Base-by-base conservation (phyloP, 108 stramenopile species). In the Chaetoceros muelleri region DNA sequence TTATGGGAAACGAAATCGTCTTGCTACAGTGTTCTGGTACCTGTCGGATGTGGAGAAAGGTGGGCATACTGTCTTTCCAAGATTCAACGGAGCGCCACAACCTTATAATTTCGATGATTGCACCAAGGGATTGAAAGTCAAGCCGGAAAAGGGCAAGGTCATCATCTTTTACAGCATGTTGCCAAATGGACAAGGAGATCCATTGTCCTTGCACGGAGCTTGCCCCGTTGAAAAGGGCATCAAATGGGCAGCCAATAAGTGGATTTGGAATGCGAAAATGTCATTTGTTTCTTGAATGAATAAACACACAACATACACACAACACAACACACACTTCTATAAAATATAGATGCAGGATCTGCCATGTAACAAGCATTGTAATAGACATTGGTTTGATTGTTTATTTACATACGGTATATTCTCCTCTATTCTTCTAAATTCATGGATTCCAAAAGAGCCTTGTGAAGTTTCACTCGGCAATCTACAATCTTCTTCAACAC, bases 241-340 rank as follows among this genome's bases (percentile, higher is more conserved):
- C 45, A 95, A 95, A 67, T 95, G 83, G 87, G 85, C 85, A 17
- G 94, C 91, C 27, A 95, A 93, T 59, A 90, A 93, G 46, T 95
- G 91, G 94, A 60, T 95, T 24, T 95, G 94, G 94, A 82, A 78
- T 61, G 61, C 58, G 46, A 78, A 79, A 2, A 77, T 81, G 77
- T 28, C 22, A 20, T 50, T 59, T 48, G 22, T 48, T n/a, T n/a
- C n/a, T n/a, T n/a, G n/a, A n/a, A n/a, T n/a, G n/a, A n/a, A n/a
- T n/a, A n/a, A n/a, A n/a, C n/a, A n/a, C n/a, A n/a, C n/a, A n/a
- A n/a, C n/a, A n/a, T n/a, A n/a, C n/a, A n/a, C n/a, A n/a, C n/a
- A n/a, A n/a, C n/a, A n/a, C n/a, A n/a, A n/a, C n/a, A n/a, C n/a
- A n/a, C n/a, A n/a, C n/a, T n/a, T n/a, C n/a, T n/a, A n/a, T n/a